Percentiles rank a stretch among this genome's conserved stretches.
These are phyloP conservation scores for Trametes meyenii DNA, from an alignment of 768 basidiomycete genomes.

Conservation along the genomic window DNA sequence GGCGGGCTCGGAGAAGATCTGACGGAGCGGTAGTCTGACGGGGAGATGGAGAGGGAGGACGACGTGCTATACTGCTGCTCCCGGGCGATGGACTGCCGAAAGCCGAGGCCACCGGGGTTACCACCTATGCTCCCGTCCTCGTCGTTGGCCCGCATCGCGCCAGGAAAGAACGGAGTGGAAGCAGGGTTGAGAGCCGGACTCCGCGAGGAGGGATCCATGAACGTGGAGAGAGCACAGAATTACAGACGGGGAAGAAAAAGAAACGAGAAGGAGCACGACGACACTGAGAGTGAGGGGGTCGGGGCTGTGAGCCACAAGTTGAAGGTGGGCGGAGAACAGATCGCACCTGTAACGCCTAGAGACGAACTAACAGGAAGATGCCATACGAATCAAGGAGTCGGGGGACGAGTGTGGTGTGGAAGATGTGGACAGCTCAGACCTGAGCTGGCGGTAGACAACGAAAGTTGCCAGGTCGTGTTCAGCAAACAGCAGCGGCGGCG, in stretches of 20 bases:
- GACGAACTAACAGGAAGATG: constrained; percentile 27
- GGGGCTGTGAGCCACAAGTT: constrained; percentile 28
- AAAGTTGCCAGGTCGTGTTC: constrained; percentile 15
- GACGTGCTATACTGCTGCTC: constrained; percentile 45
- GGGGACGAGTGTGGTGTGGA: constrained; percentile 7
- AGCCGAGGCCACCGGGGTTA: constrained; percentile 39
- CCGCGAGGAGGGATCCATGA: constrained; percentile 62
- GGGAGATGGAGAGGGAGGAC: constrained; percentile 61
- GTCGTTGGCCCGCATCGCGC: constrained; percentile 57
- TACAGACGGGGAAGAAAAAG: constrained; percentile 25
- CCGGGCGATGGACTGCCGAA: constrained; percentile 49
- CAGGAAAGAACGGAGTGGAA: constrained; percentile 85
- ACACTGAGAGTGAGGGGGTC: constrained; percentile 13
- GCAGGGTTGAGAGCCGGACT: constrained; percentile 79
- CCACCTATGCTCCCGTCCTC: constrained; percentile 46
- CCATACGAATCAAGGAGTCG: constrained; percentile 26
- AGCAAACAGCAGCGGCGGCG: constrained; percentile 11
- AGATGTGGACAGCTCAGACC: constrained; percentile 20
- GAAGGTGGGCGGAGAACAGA: neutral
- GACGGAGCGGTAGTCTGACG: constrained; percentile 67
- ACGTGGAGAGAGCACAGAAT: constrained; percentile 10
- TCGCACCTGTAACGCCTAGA: constrained; percentile 30
- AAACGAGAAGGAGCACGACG: constrained; percentile 40
- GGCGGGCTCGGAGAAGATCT: constrained; percentile 71
- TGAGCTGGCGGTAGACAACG: constrained; percentile 23